These are phyloP conservation scores for Lachnellula subtilissima DNA, from an alignment of 2,329 filamentous ascomycete genomes.

Conservation along the genomic window DNA sequence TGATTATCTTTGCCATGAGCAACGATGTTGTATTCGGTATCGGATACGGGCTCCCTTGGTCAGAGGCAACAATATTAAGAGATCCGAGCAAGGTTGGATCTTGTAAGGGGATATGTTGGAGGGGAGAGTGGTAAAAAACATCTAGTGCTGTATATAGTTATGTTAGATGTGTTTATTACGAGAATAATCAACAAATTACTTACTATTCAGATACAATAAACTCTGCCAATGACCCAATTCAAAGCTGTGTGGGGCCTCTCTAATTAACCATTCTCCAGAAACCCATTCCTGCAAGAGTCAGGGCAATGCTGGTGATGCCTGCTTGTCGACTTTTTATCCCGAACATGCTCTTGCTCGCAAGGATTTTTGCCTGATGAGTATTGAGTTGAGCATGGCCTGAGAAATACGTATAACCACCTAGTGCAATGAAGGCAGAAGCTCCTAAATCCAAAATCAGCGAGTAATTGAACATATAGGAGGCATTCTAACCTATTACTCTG, in stretches of 20 bases:
- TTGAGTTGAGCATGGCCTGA: conserved; percentile 69
- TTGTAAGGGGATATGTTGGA: conserved; percentile 16
- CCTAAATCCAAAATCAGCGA: conserved; percentile 42
- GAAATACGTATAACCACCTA: conserved; percentile 72
- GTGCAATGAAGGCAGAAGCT: conserved; percentile 67
- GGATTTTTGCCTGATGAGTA: conserved; percentile 58
- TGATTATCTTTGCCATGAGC: conserved; percentile 20
- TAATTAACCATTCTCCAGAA: conserved; percentile 47
- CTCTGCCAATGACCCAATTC: neutral
- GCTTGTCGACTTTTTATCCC: conserved; percentile 66
- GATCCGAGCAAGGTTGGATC: conserved; percentile 14
- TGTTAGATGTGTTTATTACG: conserved; percentile 3
- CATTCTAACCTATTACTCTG: conserved; percentile 27
- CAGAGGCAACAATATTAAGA: conserved; percentile 5
- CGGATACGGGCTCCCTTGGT: conserved; percentile 27
- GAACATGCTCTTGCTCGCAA: conserved; percentile 65
- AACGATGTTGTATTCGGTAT: conserved; percentile 24
- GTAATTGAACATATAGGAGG: neutral
- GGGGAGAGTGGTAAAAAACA: conserved; percentile 16
- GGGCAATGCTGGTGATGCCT: conserved; percentile 63
- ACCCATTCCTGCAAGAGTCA: conserved; percentile 64
- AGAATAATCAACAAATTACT: too few species aligned
- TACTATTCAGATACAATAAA: conserved; percentile 1
- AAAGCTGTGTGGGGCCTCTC: neutral
- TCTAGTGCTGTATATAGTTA: neutral